Base-by-base conservation (phyloP, 23 red algal species). In the Gracilaria caudata region DNA sequence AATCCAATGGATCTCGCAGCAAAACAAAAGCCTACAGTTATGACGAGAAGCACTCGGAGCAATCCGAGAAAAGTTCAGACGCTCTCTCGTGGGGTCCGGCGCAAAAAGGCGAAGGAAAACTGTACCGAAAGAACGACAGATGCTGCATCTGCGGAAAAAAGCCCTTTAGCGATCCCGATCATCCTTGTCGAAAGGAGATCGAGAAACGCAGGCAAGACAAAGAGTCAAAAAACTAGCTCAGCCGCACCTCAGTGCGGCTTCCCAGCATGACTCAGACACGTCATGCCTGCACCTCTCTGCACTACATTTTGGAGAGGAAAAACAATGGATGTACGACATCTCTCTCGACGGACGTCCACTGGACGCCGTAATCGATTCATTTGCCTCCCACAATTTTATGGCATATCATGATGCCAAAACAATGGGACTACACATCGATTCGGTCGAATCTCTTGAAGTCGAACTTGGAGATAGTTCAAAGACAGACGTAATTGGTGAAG, bases 371-470 rank as follows among this genome's bases (percentile, higher is more conserved):
- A 60, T 82, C 57, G 79, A 82, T 82, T 82, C 79, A 7, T 60
- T 60, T 82, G 57, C 79, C 7, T 64, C 54, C 55, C 79, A 82
- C 36, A 64, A 60, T 64, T 82, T 82, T 51, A 82, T 82, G 79
- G 75, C 47, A 57, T 17, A 55, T 57, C 7, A 72, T n/a, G 66
- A 72, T 6, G 66, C 26, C 6, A 72, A 41, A 72, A 4, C 21
- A 41, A 43, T 72, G 20, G 66, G 66, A 72, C 66, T 72, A 28
- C 20, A 72, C 26, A 41, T 72, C 35, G 66, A 72, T 28, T 28
- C 20, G 66, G 66, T 72, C 35, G 35, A 72, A 12, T 3, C 2
- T 43, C 3, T 72, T n/a, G 66, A 72, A 28, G 66, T 72, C 17
- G 66, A 72, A 72, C 66, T 72, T 23, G 66, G 66, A 72, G 17